Conservation (phyloP, 805 yeast genomes). For the Yamadazyma endophytica region DNA sequence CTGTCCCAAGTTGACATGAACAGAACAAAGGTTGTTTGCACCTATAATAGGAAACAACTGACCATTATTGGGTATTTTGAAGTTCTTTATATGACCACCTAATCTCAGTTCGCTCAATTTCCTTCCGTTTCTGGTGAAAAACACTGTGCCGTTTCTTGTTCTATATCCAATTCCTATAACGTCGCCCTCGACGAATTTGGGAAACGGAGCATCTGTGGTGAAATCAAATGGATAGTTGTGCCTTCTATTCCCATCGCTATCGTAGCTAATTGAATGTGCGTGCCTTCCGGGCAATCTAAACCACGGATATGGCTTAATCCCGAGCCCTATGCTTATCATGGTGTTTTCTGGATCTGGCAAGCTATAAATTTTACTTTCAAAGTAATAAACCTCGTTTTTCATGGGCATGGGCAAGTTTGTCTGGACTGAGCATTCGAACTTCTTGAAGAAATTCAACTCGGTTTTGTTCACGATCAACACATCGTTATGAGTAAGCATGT, state of each 20-base stretch:
- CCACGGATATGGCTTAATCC: slow-evolving; percentile 87
- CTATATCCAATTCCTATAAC: slow-evolving; percentile 91
- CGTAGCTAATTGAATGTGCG: slow-evolving; percentile 80
- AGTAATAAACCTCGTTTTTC: slow-evolving; percentile 81
- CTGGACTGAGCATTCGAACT: slow-evolving; percentile 62
- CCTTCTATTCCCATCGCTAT: slow-evolving; percentile 77
- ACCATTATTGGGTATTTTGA: slow-evolving; percentile 44
- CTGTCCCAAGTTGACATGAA: slow-evolving; percentile 90
- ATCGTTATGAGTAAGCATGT: slow-evolving; percentile 51
- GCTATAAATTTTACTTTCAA: slow-evolving; percentile 81
- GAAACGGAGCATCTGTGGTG: slow-evolving; percentile 48
- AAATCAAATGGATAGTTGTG: slow-evolving; percentile 68
- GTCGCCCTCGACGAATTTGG: slow-evolving; percentile 72
- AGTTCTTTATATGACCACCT: slow-evolving; percentile 74
- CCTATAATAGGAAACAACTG: slow-evolving; percentile 87
- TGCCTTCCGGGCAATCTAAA: slow-evolving; percentile 93
- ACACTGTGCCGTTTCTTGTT: slow-evolving; percentile 76
- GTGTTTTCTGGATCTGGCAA: slow-evolving; percentile 54
- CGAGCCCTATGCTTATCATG: slow-evolving; percentile 68
- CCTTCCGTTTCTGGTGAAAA: slow-evolving; percentile 93
- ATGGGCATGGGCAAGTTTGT: slow-evolving; percentile 84
- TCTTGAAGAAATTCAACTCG: slow-evolving; percentile 55
- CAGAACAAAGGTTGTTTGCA: slow-evolving; percentile 70
- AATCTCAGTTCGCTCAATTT: slow-evolving; percentile 76
- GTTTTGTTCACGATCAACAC: slow-evolving; percentile 61